Evolutionary conservation across 352 stramenopile genomes (phyloP), one percentile per base, ranked within the genome.

Genomic region (Elongisporangium senticosum): DNA sequence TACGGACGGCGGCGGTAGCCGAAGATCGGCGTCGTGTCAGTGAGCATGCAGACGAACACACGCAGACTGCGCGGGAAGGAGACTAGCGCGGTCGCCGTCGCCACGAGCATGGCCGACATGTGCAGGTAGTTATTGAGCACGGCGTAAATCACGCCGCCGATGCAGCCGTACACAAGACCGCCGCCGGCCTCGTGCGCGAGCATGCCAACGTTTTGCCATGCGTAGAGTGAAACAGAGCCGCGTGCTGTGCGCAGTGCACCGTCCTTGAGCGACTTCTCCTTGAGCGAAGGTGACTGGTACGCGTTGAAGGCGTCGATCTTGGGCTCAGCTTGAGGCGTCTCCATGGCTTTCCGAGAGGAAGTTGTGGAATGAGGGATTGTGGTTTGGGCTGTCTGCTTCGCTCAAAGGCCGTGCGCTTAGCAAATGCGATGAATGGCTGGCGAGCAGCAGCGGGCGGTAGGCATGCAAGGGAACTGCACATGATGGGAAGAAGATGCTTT

Each of bases 1-100:
- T 96, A 96, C 37, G 86, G 78, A 11, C 87, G 88, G 11, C 86
- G 73, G 37, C 82, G 87, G 58, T 89, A 89, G 54, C 86, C 82
- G 53, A 74, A 83, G 60, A 96, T 87, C 19, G 86, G 86, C 47
- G 79, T 69, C 39, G 72, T 89, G 69, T 96, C 87, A 3, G 71
- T 83, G 7, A 96, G 54, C 55, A 95, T 78, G 51, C 77, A 84
- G 55, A 81, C 79, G 23, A 94, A 74, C n/a, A 85, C 55, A 19
- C 75, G 74, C 21, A 86, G 75, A 23, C 69, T 70, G 22, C 76
- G 77, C 2, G 76, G 75, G 11, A 86, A 65, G n/a, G 64, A 60
- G 47, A 86, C 71, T 49, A 87, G 74, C 22, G 69, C 77, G 40
- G 71, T 65, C 2, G 75, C 77, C 7, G 77, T 81, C 14, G 77